Conservation (phyloP, 768 basidiomycete species). For the Neoboletus magnificus region DNA sequence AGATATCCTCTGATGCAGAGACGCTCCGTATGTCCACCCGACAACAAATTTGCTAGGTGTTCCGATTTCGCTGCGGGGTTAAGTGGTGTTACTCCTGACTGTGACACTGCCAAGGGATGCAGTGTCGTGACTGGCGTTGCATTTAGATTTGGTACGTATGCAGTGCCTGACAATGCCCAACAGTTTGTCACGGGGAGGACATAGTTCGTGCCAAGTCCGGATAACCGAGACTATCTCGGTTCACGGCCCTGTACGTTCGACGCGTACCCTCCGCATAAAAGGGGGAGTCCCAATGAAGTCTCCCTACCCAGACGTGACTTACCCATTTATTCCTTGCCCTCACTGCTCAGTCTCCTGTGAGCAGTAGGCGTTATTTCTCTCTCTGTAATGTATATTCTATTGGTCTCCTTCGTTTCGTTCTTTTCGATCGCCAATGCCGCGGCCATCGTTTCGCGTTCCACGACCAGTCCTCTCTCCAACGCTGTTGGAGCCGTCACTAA, state of each 20-base stretch:
- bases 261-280: background rate
- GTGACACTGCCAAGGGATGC: background rate
- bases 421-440: constrained; percentile 10
- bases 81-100: background rate
- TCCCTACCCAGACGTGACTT: background rate
- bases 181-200: background rate
- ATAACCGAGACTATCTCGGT: background rate
- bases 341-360: background rate
- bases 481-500: constrained; percentile 21
- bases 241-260: background rate
- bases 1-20: background rate
- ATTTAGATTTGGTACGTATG: background rate
- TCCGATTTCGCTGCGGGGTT: background rate
- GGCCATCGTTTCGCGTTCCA: constrained; percentile 16
- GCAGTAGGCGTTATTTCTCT: background rate
- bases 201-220: background rate
- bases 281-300: background rate
- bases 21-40: background rate
- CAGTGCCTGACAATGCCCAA: background rate
- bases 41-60: background rate
- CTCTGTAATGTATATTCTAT: constrained; percentile 9
- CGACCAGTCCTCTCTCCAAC: background rate
- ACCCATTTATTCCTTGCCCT: background rate
- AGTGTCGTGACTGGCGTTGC: background rate
- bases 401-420: constrained; percentile 2